Base-by-base conservation (phyloP, 2,329 filamentous ascomycete genomes). In the Xylariaceae sp. region DNA sequence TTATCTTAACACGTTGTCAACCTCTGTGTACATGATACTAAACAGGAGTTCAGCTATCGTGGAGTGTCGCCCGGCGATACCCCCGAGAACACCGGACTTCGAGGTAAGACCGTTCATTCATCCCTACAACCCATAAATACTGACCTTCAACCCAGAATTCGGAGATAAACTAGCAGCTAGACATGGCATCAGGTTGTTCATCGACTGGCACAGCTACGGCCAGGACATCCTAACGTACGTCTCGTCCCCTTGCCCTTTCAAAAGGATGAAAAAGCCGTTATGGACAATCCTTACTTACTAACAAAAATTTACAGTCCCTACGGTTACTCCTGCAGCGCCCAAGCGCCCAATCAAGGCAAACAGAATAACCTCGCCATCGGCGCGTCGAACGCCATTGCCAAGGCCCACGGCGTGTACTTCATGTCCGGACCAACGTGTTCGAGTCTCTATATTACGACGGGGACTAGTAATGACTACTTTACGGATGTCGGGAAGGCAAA, bases 41-140 rank as follows among this genome's bases (percentile, higher is more conserved):
- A 39, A 11, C 50, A 34, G 2, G 15, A 55, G 44, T 17, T 79
- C 66, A 77, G 74, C 10, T 82, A 77, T 65, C 72, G 72, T 69
- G 77, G 77, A 55, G 55, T 55, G 30, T 66, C 68, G 23, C 69
- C 75, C 13, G 77, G 77, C 23, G 77, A 80, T 62, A 77, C 78
- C 4, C 75, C 78, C 9, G 79, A 83, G 68, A 81, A 76, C 65
- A 75, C 75, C 59, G 78, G 73, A 51, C 66, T 70, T 48, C 66
- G 67, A 58, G 56, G 68, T 69, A 64, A 61, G 66, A 39, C 17
- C 17, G 3, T 9, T 45, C n/a, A 11, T 35, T 45, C n/a, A 44
- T 15, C 5, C 23, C 23, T 50, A 17, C 35, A 44, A 47, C 48
- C 13, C 63, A 65, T 5, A 68, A 4, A 68, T 18, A 4, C 23